These are phyloP conservation scores for Malus orientalis DNA, from an alignment of 306 rosid species.

Conservation along the genomic window DNA sequence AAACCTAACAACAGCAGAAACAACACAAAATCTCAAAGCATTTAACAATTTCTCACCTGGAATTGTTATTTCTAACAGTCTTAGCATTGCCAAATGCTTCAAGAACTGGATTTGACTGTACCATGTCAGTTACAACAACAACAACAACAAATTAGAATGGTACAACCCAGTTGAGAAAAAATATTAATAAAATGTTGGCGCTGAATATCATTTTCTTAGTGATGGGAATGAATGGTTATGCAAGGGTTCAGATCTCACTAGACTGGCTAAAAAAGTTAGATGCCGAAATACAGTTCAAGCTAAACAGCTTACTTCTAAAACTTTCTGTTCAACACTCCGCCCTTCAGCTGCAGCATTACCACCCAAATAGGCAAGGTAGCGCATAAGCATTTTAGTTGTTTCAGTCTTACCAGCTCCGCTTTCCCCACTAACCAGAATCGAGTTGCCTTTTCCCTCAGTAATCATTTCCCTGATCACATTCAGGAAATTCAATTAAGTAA, in stretches of 20 bases:
- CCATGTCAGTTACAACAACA: neutral
- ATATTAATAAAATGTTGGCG: neutral
- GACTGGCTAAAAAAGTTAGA: neutral
- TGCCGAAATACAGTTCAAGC: slow-evolving; percentile 22
- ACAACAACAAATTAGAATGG: neutral
- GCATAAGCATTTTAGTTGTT: slow-evolving; percentile 94
- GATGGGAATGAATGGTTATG: neutral
- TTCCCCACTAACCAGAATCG: slow-evolving; percentile 90
- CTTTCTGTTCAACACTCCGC: slow-evolving; percentile 73
- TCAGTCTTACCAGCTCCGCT: slow-evolving; percentile 97
- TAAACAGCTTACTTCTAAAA: slow-evolving; percentile 70
- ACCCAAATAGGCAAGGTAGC: slow-evolving; percentile 84
- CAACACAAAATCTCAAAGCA: neutral
- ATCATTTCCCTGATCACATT: slow-evolving; percentile 65
- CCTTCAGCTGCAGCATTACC: slow-evolving; percentile 69
- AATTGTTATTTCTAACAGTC: slow-evolving; percentile 83
- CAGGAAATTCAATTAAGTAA: slow-evolving; percentile 15
- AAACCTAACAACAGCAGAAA: neutral
- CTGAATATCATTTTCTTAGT: neutral
- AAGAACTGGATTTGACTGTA: slow-evolving; percentile 97
- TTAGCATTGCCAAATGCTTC: slow-evolving; percentile 97
- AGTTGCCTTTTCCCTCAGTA: slow-evolving; percentile 68
- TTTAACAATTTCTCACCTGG: slow-evolving; percentile 52
- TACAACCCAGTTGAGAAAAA: neutral
- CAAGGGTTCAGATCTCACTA: neutral